phyloP scores from a whole-genome alignment of 2,329 filamentous ascomycete species.

The Chaetomiaceae sp. region DNA sequence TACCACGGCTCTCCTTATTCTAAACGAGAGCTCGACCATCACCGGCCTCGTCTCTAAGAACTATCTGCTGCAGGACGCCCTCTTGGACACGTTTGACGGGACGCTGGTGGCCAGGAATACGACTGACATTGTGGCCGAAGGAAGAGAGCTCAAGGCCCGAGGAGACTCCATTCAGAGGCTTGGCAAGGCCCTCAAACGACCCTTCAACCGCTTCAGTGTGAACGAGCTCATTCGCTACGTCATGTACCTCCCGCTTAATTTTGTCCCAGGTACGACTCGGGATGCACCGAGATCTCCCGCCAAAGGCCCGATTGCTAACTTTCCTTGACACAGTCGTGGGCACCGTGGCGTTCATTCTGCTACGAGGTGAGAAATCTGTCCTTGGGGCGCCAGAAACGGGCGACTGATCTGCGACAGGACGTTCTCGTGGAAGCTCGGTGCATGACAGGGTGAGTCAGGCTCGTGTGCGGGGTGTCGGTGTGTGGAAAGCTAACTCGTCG shows the following conservation, averaged over 20 bases:
- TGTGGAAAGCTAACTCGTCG: conserved; percentile 43
- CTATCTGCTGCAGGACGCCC: conserved; percentile 73
- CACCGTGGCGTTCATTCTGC: conserved; percentile 69
- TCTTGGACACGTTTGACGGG: conserved; percentile 86
- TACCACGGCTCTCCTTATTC: conserved; percentile 62
- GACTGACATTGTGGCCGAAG: conserved; percentile 60
- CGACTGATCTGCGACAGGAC: conserved; percentile 32
- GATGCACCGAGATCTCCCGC: not conserved
- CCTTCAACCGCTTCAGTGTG: conserved; percentile 51
- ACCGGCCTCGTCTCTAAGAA: conserved; percentile 54
- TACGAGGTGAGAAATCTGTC: conserved; percentile 54
- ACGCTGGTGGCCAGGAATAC: conserved; percentile 49
- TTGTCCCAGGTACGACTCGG: conserved; percentile 58
- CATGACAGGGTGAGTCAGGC: conserved; percentile 46
- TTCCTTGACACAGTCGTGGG: conserved; percentile 54
- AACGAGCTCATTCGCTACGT: conserved; percentile 68
- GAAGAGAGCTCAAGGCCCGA: conserved; percentile 64
- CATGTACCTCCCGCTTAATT: conserved; percentile 85
- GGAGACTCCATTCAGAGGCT: conserved; percentile 50
- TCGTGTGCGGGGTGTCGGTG: not conserved
- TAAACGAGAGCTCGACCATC: conserved; percentile 55
- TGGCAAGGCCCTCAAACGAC: conserved; percentile 51
- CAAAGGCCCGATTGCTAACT: conserved; percentile 5
- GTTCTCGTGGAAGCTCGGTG: conserved; percentile 41
- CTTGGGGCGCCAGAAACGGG: not conserved